Evolutionary conservation across 2,329 filamentous ascomycete genomes (phyloP).

Genomic region (Penicillium fuscoglaucum): DNA sequence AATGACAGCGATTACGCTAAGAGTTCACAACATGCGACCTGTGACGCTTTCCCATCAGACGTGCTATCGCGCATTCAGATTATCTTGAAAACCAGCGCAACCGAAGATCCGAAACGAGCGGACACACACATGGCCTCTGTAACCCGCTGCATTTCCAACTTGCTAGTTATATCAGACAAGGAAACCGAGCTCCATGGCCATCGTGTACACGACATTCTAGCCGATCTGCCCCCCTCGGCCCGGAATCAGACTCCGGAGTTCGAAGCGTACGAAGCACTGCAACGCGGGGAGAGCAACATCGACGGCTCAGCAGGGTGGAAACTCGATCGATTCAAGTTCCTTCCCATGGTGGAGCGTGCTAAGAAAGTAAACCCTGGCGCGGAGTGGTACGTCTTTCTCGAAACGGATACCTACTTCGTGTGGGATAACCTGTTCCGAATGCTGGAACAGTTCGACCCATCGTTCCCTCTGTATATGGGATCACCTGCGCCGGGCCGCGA

Average conservation of each 20-base stretch:
- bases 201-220: slow-evolving; percentile 49
- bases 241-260: slow-evolving; percentile 40
- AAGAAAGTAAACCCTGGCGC: slow-evolving; percentile 51
- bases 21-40: slow-evolving; percentile 5
- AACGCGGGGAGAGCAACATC: slow-evolving; percentile 35
- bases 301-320: slow-evolving; percentile 50
- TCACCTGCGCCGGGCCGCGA: slow-evolving; percentile 47
- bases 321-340: slow-evolving; percentile 59
- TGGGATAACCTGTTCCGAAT: slow-evolving; percentile 52
- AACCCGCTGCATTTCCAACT: slow-evolving; percentile 17
- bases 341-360: slow-evolving; percentile 56
- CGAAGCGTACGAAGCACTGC: slow-evolving; percentile 45
- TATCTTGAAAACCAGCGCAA: slow-evolving; percentile 53
- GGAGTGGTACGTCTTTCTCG: slow-evolving; percentile 58
- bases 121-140: slow-evolving; percentile 50
- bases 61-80: slow-evolving; percentile 48
- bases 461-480: slow-evolving; percentile 51
- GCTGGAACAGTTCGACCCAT: slow-evolving; percentile 51
- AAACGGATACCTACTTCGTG: slow-evolving; percentile 55
- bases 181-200: slow-evolving; percentile 49
- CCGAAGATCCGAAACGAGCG: slow-evolving; percentile 44
- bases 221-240: slow-evolving; percentile 47
- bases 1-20: neutral
- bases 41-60: slow-evolving; percentile 34
- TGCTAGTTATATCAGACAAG: slow-evolving; percentile 37